Evolutionary conservation across 495 filamentous ascomycete species (phyloP).

Genomic region (Tuber calosporum): DNA sequence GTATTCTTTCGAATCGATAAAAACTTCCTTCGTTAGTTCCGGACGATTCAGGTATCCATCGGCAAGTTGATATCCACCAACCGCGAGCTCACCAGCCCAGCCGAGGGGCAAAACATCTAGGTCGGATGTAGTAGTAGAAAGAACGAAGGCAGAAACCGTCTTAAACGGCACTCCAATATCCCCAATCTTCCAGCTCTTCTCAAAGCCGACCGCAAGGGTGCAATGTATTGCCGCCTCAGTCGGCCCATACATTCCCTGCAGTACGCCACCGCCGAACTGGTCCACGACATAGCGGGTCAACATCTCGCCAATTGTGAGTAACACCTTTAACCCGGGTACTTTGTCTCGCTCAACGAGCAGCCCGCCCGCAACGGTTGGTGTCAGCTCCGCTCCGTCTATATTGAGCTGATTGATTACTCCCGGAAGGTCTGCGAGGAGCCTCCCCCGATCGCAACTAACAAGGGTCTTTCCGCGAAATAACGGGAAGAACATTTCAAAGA

Average conservation of each 20-base stretch:
- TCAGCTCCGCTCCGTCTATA: conserved; percentile 75
- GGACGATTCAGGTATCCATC: conserved; percentile 74
- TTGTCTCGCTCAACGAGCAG: conserved; percentile 55
- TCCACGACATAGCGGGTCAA: conserved; percentile 62
- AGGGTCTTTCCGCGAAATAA: conserved; percentile 62
- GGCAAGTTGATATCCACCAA: conserved; percentile 74
- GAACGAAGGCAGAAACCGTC: conserved; percentile 68
- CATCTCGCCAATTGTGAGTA: conserved; percentile 85
- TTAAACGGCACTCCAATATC: conserved; percentile 67
- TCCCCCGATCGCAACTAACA: conserved; percentile 56
- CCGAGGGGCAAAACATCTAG: conserved; percentile 57
- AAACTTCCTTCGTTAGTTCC: conserved; percentile 65
- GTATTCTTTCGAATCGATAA: conserved; percentile 47
- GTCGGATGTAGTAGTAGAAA: conserved; percentile 42
- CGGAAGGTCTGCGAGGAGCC: conserved; percentile 64
- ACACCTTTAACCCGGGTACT: conserved; percentile 56
- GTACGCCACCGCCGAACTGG: conserved; percentile 62
- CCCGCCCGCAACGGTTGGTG: conserved; percentile 68
- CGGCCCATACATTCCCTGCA: conserved; percentile 83
- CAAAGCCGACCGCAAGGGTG: conserved; percentile 51
- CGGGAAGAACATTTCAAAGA: conserved; percentile 85
- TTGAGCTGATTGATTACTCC: conserved; percentile 54
- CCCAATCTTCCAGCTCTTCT: conserved; percentile 48
- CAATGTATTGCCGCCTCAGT: conserved; percentile 80
- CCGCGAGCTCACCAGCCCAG: conserved; percentile 67